Evolutionary conservation across 1,284 basidiomycete species (phyloP), one percentile per base, ranked within the genome.

Genomic region (Wallemia mellicola): DNA sequence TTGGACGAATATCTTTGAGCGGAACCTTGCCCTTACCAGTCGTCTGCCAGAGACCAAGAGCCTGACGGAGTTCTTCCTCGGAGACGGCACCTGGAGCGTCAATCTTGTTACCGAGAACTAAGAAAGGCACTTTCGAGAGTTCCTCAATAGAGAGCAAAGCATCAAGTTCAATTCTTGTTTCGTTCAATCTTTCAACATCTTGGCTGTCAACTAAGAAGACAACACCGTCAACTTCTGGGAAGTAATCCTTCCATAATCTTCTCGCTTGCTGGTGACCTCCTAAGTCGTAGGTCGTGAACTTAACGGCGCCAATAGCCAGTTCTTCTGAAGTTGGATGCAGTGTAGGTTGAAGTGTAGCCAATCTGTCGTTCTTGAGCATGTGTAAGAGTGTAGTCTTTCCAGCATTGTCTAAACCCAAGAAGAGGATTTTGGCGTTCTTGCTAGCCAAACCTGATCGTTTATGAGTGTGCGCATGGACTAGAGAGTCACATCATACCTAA

Each of bases 301-400:
- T 96, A 68, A 98, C 86, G 68, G 87, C 91, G 62, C 94, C 94
- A 70, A 98, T 98, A 24, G 94, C 89, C 60, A 99, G 80, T 72
- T 98, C 94, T 74, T 99, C 94, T 32, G 94, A 96, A 24, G 94
- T 91, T 95, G 94, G 94, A 72, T 98, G 92, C 61, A 96, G 83
- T 28, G 94, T 99, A 30, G 94, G 94, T 73, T 98, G 94, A 65
- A 99, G 77, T 27, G 89, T 94, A 26, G 94, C 94, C 62, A 98
- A 78, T 66, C 94, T 80, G 76, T 98, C 94, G 68, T 98, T 99
- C 79, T 99, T 99, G 69, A 99, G 77, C 94, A 98, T 98, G 74
- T 99, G 94, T 66, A 98, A 74, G 59, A 98, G 78, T 48, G 94
- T 98, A 63, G 94, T 99, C 79, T 99, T 99, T 68, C 94, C 94